Evolutionary conservation across 768 basidiomycete species (phyloP), one percentile per base, ranked within the genome.

Genomic region (Kwoniella heveanensis): DNA sequence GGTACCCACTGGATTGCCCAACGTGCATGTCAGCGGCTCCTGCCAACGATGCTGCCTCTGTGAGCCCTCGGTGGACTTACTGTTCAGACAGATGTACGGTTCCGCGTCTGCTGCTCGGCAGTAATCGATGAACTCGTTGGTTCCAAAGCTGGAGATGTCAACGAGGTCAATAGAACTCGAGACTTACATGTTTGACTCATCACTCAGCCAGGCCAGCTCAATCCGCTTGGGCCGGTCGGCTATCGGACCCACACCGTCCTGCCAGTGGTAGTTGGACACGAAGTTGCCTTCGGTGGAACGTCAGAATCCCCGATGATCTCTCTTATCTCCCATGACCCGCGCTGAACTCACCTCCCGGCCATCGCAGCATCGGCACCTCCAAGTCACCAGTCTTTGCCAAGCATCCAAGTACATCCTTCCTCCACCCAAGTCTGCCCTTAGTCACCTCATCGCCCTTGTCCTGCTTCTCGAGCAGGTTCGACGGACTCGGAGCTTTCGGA

Each of bases 71-170:
- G 19, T 19, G n/a, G 9, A 76, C 76, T 49, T 44, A 79, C 76
- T 86, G 74, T 87, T 87, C 27, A 86, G 69, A 66, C 85, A 85
- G 51, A 87, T 83, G 71, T 83, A 87, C 1, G 86, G 87, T 72
- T 87, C 86, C 12, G 83, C 83, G 6, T 82, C 83, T 1, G 85
- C 77, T 15, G 77, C 81, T 12, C 83, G 81, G 65, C 84, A 86
- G 82, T 85, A 88, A 57, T 82, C 77, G 49, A 87, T 85, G 71
- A 87, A 87, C 70, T 68, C 80, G 67, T 77, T 84, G 1, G 86
- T 87, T 15, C 86, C 86, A 64, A 87, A 87, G 4, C 74, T 76
- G 39, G 24, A 8, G 0, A 50, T 17, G 24, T 36, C 29, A 50
- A 10, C 27, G 19, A 48, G 7, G 25, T 52, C 44, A 21, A 29